Percentiles rank a stretch among this genome's conserved stretches.
These are phyloP conservation scores for Begonia peltatifolia DNA, from an alignment of 306 rosid species.

Conservation along the genomic window DNA sequence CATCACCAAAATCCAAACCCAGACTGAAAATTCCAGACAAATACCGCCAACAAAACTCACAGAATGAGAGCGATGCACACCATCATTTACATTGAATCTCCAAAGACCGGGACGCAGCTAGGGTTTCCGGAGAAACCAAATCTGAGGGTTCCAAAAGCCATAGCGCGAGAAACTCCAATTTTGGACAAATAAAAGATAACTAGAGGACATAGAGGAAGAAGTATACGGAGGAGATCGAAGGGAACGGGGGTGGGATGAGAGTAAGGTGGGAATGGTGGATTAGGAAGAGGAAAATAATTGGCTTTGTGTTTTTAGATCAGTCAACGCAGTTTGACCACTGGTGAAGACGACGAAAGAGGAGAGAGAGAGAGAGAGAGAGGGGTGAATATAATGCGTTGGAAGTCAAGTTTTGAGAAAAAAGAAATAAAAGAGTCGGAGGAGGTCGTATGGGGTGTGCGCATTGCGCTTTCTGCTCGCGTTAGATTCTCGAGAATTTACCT, in stretches of 20 bases:
- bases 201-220: background rate
- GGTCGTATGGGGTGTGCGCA: background rate
- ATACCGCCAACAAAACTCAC: slow-evolving; percentile 3
- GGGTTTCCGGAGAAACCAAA: slow-evolving; percentile 1
- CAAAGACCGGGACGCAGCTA: background rate
- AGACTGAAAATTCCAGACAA: background rate
- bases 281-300: slow-evolving; percentile 1
- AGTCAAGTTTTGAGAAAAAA: background rate
- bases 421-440: background rate
- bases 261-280: background rate
- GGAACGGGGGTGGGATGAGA: background rate
- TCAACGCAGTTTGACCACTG: slow-evolving; percentile 10
- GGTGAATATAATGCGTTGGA: background rate
- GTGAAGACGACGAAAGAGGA: background rate
- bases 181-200: background rate
- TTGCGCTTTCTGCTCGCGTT: background rate
- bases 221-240: background rate
- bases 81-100: no score
- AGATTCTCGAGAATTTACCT: background rate
- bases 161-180: background rate
- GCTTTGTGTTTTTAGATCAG: slow-evolving; percentile 1
- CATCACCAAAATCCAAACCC: slow-evolving; percentile 23
- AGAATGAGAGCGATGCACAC: background rate
- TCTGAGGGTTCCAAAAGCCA: slow-evolving; percentile 1
- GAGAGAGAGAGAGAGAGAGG: background rate